A percentile compares a stretch with the other conserved stretches of the same genome.
Conservation (phyloP, 1,284 basidiomycete genomes). For the Ceratobasidium sp. region DNA sequence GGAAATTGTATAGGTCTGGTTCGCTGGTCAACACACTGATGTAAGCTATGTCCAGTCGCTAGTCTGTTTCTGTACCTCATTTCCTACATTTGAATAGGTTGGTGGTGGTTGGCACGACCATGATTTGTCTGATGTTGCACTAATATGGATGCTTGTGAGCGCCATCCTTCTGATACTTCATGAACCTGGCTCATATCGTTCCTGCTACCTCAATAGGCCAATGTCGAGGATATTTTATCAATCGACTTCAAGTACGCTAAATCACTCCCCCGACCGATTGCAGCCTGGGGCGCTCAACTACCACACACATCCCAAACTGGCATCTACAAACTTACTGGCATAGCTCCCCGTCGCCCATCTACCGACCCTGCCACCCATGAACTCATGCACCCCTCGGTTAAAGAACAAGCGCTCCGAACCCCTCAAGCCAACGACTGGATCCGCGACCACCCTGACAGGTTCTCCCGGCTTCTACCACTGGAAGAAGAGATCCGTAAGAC, state of each 20-base stretch:
- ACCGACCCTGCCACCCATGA: constrained; percentile 66
- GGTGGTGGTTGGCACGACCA: constrained; percentile 74
- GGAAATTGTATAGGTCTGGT: constrained; percentile 66
- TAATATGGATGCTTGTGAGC: constrained; percentile 68
- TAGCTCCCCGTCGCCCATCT: constrained; percentile 62
- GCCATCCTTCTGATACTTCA: background rate
- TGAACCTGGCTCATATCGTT: constrained; percentile 30
- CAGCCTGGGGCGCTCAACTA: constrained; percentile 68
- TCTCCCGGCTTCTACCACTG: constrained; percentile 62
- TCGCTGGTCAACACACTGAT: constrained; percentile 72
- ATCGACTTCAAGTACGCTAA: constrained; percentile 66
- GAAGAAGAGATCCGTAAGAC: constrained; percentile 63
- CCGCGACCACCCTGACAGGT: constrained; percentile 59
- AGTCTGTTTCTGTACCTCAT: background rate
- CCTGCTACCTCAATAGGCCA: constrained; percentile 57
- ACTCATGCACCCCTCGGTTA: constrained; percentile 68
- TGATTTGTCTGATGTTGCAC: constrained; percentile 71
- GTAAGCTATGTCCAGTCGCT: constrained; percentile 55
- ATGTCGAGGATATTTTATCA: constrained; percentile 65
- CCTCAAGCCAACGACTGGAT: constrained; percentile 57
- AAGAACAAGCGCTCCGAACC: constrained; percentile 59
- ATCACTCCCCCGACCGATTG: constrained; percentile 63
- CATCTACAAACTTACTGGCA: constrained; percentile 62
- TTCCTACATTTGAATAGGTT: constrained; percentile 58
- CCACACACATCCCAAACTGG: constrained; percentile 69